Evolutionary conservation across 2,329 filamentous ascomycete genomes (phyloP).

Genomic region (Xylariaceae sp.): DNA sequence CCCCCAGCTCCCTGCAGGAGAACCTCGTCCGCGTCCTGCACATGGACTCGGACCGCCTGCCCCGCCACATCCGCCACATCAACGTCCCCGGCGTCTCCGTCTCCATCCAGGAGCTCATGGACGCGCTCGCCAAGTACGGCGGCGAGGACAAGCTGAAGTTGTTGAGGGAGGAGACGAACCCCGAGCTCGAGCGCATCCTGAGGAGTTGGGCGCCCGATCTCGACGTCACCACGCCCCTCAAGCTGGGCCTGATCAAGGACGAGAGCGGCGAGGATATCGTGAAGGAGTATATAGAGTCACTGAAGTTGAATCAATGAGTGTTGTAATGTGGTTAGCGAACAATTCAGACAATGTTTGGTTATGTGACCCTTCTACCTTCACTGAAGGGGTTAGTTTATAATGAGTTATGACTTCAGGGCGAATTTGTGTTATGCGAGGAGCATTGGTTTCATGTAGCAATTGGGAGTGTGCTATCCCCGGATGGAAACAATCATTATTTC

Average conservation of each 20-base stretch:
- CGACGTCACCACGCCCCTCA: slow-evolving; percentile 45
- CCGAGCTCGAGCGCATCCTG: slow-evolving; percentile 50
- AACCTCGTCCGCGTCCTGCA: slow-evolving; percentile 46
- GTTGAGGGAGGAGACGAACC: slow-evolving; percentile 50
- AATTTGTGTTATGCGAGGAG: no score
- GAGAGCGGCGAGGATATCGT: slow-evolving; percentile 49
- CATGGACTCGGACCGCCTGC: slow-evolving; percentile 38
- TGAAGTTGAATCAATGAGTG: slow-evolving; percentile 29
- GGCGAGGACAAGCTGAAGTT: slow-evolving; percentile 49
- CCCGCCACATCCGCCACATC: slow-evolving; percentile 44
- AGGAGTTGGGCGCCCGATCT: slow-evolving; percentile 56
- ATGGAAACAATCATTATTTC: no score
- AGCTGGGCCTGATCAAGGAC: slow-evolving; percentile 47
- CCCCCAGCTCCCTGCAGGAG: slow-evolving; percentile 45
- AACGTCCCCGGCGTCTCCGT: slow-evolving; percentile 55
- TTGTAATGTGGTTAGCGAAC: not conserved
- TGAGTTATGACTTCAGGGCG: no score
- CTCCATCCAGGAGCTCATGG: slow-evolving; percentile 55
- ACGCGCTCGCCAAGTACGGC: slow-evolving; percentile 50
- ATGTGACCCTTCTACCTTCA: no score
- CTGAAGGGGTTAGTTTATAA: no score
- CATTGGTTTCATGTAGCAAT: no score
- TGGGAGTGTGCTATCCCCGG: no score
- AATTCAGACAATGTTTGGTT: no score
- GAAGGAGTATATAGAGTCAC: slow-evolving; percentile 46